Evolutionary conservation across 2,329 filamentous ascomycete species (phyloP).

Genomic region (Ceratocystis cubensis): DNA sequence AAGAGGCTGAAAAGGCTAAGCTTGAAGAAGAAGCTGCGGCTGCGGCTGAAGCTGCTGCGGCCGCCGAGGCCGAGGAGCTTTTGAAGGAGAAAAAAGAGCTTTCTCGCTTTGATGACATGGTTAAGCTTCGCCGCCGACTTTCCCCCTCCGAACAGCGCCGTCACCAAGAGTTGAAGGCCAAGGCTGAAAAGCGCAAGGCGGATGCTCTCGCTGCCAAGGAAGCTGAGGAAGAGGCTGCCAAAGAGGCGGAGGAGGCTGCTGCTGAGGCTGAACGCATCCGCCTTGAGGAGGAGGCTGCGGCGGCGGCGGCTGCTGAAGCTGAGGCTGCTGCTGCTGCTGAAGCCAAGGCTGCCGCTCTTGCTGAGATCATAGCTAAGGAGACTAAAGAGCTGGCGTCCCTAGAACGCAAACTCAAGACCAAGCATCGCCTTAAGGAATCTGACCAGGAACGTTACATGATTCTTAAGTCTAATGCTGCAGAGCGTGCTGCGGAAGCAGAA

Average conservation of each 20-base stretch:
- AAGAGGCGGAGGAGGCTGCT: slow-evolving; percentile 25
- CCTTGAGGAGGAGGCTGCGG: slow-evolving; percentile 24
- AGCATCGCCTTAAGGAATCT: background rate
- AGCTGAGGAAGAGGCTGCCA: slow-evolving; percentile 26
- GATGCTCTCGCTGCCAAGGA: slow-evolving; percentile 27
- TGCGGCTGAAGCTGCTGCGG: slow-evolving; percentile 20
- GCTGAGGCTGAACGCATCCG: background rate
- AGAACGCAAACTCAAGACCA: slow-evolving; percentile 8
- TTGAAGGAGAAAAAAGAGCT: slow-evolving; percentile 27
- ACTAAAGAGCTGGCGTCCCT: slow-evolving; percentile 15
- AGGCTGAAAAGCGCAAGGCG: slow-evolving; percentile 25
- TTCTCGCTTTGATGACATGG: slow-evolving; percentile 10
- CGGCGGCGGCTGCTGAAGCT: slow-evolving; percentile 25
- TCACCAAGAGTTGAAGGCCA: slow-evolving; percentile 13
- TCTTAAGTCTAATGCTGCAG: slow-evolving; percentile 11
- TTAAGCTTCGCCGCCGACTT: slow-evolving; percentile 17
- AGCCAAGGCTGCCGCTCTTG: slow-evolving; percentile 5
- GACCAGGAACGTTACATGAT: slow-evolving; percentile 11
- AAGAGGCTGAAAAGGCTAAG: slow-evolving; percentile 11
- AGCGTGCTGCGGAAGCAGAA: slow-evolving; percentile 2
- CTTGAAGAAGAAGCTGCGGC: slow-evolving; percentile 19
- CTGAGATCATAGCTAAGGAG: slow-evolving; percentile 8
- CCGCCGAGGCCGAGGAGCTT: slow-evolving; percentile 25
- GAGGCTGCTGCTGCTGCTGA: slow-evolving; percentile 13
- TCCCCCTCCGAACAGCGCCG: slow-evolving; percentile 2